Conservation (phyloP, 2,329 filamentous ascomycete genomes). For the Aspergillus puulaauensis region DNA sequence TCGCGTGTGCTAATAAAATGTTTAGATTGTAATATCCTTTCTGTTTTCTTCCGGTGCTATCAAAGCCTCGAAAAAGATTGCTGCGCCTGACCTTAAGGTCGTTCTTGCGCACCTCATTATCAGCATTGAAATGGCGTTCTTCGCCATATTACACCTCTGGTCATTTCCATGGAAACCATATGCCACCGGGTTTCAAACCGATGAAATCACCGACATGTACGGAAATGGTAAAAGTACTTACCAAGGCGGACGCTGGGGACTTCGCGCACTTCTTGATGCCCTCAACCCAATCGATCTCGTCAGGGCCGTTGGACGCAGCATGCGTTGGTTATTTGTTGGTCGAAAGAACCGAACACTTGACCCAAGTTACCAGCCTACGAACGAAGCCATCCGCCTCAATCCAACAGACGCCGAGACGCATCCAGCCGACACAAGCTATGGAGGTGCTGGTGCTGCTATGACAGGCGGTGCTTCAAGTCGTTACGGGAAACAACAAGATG, state of each 20-base stretch:
- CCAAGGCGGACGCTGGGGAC: conserved; percentile 63
- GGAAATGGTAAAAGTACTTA: conserved; percentile 53
- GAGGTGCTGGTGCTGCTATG: conserved; percentile 24
- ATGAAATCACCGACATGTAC: conserved; percentile 44
- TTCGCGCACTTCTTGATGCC: conserved; percentile 67
- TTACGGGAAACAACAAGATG: conserved; percentile 27
- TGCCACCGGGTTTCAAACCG: conserved; percentile 48
- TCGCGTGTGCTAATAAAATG: not conserved
- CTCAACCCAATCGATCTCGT: conserved; percentile 81
- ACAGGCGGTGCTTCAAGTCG: conserved; percentile 21
- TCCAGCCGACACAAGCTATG: conserved; percentile 26
- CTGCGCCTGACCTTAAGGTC: conserved; percentile 74
- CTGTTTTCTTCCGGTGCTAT: conserved; percentile 64
- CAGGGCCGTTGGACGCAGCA: conserved; percentile 74
- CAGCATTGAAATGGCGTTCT: conserved; percentile 82
- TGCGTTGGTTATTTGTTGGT: conserved; percentile 79
- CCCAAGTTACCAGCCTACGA: conserved; percentile 37
- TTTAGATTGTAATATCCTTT: conserved; percentile 58
- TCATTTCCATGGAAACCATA: conserved; percentile 80
- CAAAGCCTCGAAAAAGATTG: conserved; percentile 60
- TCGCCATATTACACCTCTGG: conserved; percentile 75
- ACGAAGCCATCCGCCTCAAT: conserved; percentile 31
- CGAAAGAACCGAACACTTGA: conserved; percentile 51
- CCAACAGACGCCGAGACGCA: conserved; percentile 14
- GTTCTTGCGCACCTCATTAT: conserved; percentile 76